Conservation (phyloP, 2,329 filamentous ascomycete genomes). For the Falciphora oryzae region DNA sequence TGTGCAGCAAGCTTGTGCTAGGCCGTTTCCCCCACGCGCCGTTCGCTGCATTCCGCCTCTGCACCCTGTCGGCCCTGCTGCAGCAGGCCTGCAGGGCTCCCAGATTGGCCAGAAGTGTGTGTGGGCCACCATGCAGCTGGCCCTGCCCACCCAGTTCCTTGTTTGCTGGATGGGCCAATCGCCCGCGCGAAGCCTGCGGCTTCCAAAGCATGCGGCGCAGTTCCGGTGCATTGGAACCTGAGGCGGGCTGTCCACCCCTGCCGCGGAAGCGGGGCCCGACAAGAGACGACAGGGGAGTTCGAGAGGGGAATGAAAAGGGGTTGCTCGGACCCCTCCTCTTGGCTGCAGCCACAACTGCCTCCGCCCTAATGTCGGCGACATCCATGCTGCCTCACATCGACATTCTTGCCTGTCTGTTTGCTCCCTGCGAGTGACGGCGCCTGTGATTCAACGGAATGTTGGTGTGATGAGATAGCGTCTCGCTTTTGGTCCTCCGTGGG, state of each 20-base stretch:
- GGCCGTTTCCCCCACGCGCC: background rate
- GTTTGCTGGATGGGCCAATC: background rate
- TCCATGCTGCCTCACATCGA: too few species aligned
- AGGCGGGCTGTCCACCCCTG: background rate
- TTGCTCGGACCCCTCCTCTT: background rate
- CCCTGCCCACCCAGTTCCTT: background rate
- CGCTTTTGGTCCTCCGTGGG: too few species aligned
- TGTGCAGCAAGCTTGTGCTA: background rate
- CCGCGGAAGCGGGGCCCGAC: background rate
- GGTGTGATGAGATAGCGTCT: background rate
- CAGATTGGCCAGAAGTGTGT: background rate
- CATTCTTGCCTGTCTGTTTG: too few species aligned
- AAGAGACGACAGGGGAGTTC: too few species aligned
- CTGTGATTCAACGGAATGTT: background rate
- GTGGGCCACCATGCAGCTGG: background rate
- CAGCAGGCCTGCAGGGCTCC: background rate
- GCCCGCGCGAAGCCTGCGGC: background rate
- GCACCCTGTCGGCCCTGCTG: background rate
- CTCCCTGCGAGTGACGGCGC: too few species aligned
- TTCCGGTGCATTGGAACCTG: constrained; percentile 1
- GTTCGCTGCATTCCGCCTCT: background rate
- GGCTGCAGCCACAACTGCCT: too few species aligned
- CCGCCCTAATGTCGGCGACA: too few species aligned
- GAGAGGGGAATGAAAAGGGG: background rate
- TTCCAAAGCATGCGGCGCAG: background rate